These are phyloP conservation scores for Boletus subparvulus DNA, from an alignment of 768 basidiomycete species.

Conservation along the genomic window DNA sequence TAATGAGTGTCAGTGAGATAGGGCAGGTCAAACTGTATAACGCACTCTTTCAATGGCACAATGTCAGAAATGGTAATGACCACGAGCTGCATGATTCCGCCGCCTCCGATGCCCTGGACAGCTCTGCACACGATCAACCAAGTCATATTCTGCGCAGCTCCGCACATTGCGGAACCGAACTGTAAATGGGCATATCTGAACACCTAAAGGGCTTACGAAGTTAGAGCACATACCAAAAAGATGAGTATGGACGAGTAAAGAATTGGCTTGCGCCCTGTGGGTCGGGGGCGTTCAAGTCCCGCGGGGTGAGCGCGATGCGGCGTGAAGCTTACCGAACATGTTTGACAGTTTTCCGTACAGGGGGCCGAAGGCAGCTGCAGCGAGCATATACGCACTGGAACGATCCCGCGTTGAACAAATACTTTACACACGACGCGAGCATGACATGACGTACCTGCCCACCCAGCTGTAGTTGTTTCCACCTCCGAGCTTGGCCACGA, in stretches of 20 bases:
- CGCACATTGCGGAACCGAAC: conserved; percentile 80
- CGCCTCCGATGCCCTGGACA: conserved; percentile 82
- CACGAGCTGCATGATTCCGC: conserved; percentile 74
- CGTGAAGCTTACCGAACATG: conserved; percentile 35
- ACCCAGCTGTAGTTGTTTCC: conserved; percentile 72
- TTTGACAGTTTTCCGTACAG: conserved; percentile 80
- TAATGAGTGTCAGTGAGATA: conserved; percentile 30
- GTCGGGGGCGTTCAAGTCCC: conserved; percentile 28
- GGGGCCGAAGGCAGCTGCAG: conserved; percentile 64
- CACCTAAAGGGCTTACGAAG: not conserved
- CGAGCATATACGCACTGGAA: conserved; percentile 68
- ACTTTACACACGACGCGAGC: not conserved
- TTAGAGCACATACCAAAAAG: conserved; percentile 55
- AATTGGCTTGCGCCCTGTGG: conserved; percentile 63
- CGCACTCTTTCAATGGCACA: conserved; percentile 73
- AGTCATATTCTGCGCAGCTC: conserved; percentile 73
- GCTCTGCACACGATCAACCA: conserved; percentile 79
- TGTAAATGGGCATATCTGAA: conserved; percentile 22
- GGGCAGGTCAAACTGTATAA: not conserved
- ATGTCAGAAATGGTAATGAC: conserved; percentile 83
- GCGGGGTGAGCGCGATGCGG: not conserved
- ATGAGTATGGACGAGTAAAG: conserved; percentile 62
- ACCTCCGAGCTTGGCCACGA: conserved; percentile 63
- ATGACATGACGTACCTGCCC: conserved; percentile 47
- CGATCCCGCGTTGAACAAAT: not conserved